Base-by-base conservation (phyloP, 2,329 filamentous ascomycete species). In the Monilinia aucupariae region DNA sequence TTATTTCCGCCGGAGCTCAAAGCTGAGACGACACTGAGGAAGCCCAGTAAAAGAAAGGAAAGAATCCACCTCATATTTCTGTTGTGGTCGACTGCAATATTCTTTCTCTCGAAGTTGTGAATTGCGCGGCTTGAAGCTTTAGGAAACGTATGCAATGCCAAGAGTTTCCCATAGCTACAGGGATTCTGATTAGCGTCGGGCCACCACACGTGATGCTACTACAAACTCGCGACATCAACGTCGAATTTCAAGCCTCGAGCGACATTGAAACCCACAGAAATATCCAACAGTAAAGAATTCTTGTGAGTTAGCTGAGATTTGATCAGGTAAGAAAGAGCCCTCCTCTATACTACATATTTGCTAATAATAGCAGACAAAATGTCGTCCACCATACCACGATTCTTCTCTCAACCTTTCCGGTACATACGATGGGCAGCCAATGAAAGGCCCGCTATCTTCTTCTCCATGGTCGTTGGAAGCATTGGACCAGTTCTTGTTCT, bases 401-500 rank as follows among this genome's bases (percentile, higher is more conserved):
- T 99, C 88, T 97, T 89, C 86, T 83, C 85, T 69, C 82, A 84
- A 64, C 94, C 94, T 68, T 73, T 96, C 75, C 86, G 86, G 72
- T 97, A 96, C 85, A 78, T 90, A 73, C 88, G 88, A 78, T 97
- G 92, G 91, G 87, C 92, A 60, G 83, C 90, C 58, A 88, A 91
- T 78, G 88, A 94, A 77, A 90, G 89, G 76, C 94, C 94, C 59
- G 92, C 92, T 64, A 89, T 92, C 79, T 96, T 97, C 82, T 97
- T 86, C 84, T 91, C 90, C 71, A 79, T 91, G 72, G 74, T 90
- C 64, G 79, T 97, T 69, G 93, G 90, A 70, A 79, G 77, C 68
- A 72, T 85, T 62, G 92, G 92, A 13, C 94, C 93, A 43, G 76
- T 89, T 63, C 78, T 84, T 64, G 79, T 96, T 67, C 76, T 88